Conservation (phyloP, 176 grass and related monocot genomes). For the Raddia guianensis region DNA sequence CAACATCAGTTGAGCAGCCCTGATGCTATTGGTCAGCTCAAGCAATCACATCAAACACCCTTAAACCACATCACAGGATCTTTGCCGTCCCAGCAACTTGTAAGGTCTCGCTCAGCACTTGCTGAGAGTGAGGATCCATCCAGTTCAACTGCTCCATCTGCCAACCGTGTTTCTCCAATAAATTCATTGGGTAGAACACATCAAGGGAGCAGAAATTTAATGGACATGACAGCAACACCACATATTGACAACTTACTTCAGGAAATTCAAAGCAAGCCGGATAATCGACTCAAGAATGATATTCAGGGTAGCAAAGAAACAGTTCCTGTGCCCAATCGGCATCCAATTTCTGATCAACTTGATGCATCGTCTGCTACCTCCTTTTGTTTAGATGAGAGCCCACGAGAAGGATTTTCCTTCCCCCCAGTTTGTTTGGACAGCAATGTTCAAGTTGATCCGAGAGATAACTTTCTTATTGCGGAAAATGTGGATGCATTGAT, state of each 20-base stretch:
- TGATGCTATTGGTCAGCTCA: slow-evolving; percentile 49
- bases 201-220: slow-evolving; percentile 67
- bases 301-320: slow-evolving; percentile 54
- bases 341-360: slow-evolving; percentile 73
- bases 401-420: slow-evolving; percentile 77
- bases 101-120: slow-evolving; percentile 63
- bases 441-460: slow-evolving; percentile 78
- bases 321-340: slow-evolving; percentile 49
- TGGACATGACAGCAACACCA: slow-evolving; percentile 47
- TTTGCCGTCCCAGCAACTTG: slow-evolving; percentile 61
- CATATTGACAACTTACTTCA: slow-evolving; percentile 82
- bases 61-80: slow-evolving; percentile 47
- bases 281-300: slow-evolving; percentile 69
- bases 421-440: slow-evolving; percentile 75
- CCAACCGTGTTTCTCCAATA: slow-evolving; percentile 61
- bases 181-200: slow-evolving; percentile 59
- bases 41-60: slow-evolving; percentile 62
- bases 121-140: slow-evolving; percentile 61
- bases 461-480: slow-evolving; percentile 71
- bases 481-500: slow-evolving; percentile 72
- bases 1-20: slow-evolving; percentile 55
- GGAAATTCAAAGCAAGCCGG: slow-evolving; percentile 85
- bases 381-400: slow-evolving; percentile 89
- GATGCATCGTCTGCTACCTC: slow-evolving; percentile 96
- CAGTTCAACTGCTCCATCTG: slow-evolving; percentile 58